Evolutionary conservation across 1,284 basidiomycete species (phyloP).

Genomic region (Tetrapyrgos nigripes): DNA sequence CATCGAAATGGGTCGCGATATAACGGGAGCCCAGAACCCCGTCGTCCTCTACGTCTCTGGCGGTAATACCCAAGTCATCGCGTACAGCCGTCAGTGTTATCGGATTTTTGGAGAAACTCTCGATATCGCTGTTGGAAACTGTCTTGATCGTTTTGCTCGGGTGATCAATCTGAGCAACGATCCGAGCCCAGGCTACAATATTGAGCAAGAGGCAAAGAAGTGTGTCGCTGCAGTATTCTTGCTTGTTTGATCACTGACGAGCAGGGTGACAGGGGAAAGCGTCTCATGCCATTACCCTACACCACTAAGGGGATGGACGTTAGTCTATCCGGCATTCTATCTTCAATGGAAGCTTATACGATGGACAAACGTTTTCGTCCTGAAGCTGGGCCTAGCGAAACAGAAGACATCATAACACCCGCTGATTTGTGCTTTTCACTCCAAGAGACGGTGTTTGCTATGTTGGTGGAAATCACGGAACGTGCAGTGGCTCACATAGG

Average conservation of each 20-base stretch:
- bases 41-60: constrained; percentile 99
- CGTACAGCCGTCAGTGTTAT: constrained; percentile 96
- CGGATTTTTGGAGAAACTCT: constrained; percentile 99
- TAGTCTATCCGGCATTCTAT: constrained; percentile 92
- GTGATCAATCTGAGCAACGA: constrained; percentile 97
- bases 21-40: constrained; percentile 94
- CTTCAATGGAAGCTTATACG: constrained; percentile 90
- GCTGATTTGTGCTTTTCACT: constrained; percentile 97
- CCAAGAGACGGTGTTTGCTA: constrained; percentile 97
- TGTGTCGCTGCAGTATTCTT: constrained; percentile 39
- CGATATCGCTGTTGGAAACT: constrained; percentile 99
- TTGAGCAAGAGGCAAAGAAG: constrained; percentile 95
- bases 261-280: constrained; percentile 71
- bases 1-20: constrained; percentile 98
- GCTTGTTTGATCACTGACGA: neutral
- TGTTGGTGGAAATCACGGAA: constrained; percentile 99
- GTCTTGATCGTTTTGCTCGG: constrained; percentile 95
- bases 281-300: constrained; percentile 88
- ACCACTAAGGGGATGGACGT: constrained; percentile 99
- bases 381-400: constrained; percentile 49
- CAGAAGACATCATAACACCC: constrained; percentile 82
- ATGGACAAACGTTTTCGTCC: constrained; percentile 75
- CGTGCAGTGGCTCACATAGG: constrained; percentile 99
- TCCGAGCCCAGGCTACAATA: constrained; percentile 98
- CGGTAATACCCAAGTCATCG: constrained; percentile 99